Evolutionary conservation across 495 filamentous ascomycete genomes (phyloP).

Genomic region (Jackrogersella minutella): DNA sequence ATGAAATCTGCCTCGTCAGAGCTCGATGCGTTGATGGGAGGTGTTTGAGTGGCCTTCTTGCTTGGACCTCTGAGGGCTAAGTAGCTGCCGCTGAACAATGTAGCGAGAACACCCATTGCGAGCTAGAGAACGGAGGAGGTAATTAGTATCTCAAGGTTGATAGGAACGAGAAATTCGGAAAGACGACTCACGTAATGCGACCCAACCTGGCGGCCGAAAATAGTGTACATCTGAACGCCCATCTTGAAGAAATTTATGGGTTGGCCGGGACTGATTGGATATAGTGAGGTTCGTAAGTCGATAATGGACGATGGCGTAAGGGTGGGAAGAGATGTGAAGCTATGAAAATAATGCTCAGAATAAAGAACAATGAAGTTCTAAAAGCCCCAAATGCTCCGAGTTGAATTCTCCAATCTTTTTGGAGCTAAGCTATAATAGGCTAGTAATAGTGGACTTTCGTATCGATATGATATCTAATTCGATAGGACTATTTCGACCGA

Average conservation of each 20-base stretch:
- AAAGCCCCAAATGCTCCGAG: slow-evolving; percentile 37
- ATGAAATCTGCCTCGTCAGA: slow-evolving; percentile 98
- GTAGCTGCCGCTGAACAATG: slow-evolving; percentile 66
- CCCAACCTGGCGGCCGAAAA: slow-evolving; percentile 89
- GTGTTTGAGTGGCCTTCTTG: slow-evolving; percentile 66
- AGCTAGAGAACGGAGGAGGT: slow-evolving; percentile 64
- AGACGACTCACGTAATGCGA: slow-evolving; percentile 83
- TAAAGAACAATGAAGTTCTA: neutral
- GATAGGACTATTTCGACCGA: neutral
- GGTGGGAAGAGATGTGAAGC: slow-evolving; percentile 34
- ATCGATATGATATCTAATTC: slow-evolving; percentile 7
- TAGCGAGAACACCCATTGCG: slow-evolving; percentile 80
- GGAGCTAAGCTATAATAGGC: slow-evolving; percentile 14
- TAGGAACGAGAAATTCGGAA: neutral
- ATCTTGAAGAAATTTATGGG: slow-evolving; percentile 68
- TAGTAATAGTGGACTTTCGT: slow-evolving; percentile 8
- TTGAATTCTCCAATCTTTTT: slow-evolving; percentile 35
- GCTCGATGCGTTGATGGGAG: slow-evolving; percentile 85
- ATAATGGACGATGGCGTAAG: slow-evolving; percentile 43
- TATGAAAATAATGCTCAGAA: slow-evolving; percentile 41
- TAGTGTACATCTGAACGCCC: slow-evolving; percentile 84
- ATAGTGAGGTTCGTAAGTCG: slow-evolving; percentile 14
- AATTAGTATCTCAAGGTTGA: slow-evolving; percentile 37
- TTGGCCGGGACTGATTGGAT: slow-evolving; percentile 37
- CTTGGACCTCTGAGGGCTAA: slow-evolving; percentile 67